phyloP scores from a whole-genome alignment of 1,284 basidiomycete genomes.

The Tilletia walkeri region DNA sequence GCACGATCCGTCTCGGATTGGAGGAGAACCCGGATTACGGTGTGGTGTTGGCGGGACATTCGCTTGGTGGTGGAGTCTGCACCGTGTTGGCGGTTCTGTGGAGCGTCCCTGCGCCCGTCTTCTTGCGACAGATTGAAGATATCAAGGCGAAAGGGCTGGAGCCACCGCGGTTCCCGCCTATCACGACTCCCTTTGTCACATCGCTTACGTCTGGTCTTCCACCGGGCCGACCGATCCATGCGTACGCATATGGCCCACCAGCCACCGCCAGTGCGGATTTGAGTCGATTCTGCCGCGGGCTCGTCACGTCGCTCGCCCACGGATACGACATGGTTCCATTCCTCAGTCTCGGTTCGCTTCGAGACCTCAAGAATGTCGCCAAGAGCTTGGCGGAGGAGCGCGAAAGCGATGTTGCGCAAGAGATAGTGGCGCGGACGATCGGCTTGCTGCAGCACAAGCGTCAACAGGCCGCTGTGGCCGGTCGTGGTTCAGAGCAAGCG shows the following conservation, averaged over 20 bases:
- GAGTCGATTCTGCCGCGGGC: constrained; percentile 56
- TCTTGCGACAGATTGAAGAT: constrained; percentile 39
- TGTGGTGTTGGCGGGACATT: constrained; percentile 60
- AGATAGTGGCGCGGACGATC: constrained; percentile 59
- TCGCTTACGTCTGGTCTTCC: constrained; percentile 57
- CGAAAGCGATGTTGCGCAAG: constrained; percentile 56
- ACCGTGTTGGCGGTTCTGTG: constrained; percentile 56
- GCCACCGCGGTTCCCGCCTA: constrained; percentile 39
- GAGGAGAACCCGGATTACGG: constrained; percentile 59
- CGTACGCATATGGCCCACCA: constrained; percentile 57
- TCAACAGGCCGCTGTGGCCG: constrained; percentile 21
- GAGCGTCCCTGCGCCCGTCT: constrained; percentile 50
- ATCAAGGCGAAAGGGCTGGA: neutral
- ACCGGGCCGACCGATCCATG: constrained; percentile 59
- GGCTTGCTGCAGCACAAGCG: constrained; percentile 44
- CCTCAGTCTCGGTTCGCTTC: constrained; percentile 59
- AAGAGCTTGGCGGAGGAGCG: constrained; percentile 30
- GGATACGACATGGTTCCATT: constrained; percentile 57
- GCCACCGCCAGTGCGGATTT: constrained; percentile 57
- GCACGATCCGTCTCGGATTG: constrained; percentile 58
- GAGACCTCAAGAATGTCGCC: constrained; percentile 60
- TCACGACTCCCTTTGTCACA: constrained; percentile 60
- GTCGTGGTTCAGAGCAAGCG: constrained; percentile 1
- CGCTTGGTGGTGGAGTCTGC: constrained; percentile 61
- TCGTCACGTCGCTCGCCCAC: constrained; percentile 60